These are phyloP conservation scores for Lepraria neglecta DNA, from an alignment of 495 filamentous ascomycete species.

Conservation along the genomic window DNA sequence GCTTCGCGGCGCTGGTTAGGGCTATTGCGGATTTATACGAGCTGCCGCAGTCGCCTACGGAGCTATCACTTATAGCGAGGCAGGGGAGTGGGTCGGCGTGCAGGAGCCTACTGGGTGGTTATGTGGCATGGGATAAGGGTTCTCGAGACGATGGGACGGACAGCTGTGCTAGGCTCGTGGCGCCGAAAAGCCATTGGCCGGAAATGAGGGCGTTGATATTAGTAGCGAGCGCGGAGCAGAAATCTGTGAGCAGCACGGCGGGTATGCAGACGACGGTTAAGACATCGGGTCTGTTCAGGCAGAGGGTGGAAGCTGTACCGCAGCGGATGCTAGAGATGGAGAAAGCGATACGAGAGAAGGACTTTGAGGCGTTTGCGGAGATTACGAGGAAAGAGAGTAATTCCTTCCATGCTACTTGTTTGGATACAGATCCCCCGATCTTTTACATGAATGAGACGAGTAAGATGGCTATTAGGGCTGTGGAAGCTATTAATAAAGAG, in stretches of 20 bases:
- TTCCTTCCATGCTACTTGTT: slow-evolving; percentile 88
- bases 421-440: slow-evolving; percentile 93
- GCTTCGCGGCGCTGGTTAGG: slow-evolving; percentile 89
- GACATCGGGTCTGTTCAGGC: slow-evolving; percentile 74
- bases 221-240: slow-evolving; percentile 87
- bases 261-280: slow-evolving; percentile 96
- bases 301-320: slow-evolving; percentile 73
- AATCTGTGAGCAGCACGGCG: slow-evolving; percentile 81
- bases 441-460: slow-evolving; percentile 97
- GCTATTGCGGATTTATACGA: slow-evolving; percentile 89
- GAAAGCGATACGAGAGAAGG: slow-evolving; percentile 62
- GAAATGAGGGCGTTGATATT: slow-evolving; percentile 87
- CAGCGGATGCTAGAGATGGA: slow-evolving; percentile 81
- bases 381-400: slow-evolving; percentile 96
- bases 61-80: slow-evolving; percentile 83
- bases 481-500: slow-evolving; percentile 72
- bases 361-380: slow-evolving; percentile 83
- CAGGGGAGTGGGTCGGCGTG: slow-evolving; percentile 94
- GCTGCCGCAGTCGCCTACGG: slow-evolving; percentile 66
- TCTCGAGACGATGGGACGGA: slow-evolving; percentile 67
- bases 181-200: slow-evolving; percentile 83
- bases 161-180: slow-evolving; percentile 77
- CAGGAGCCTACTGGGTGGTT: slow-evolving; percentile 84
- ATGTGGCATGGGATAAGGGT: slow-evolving; percentile 88
- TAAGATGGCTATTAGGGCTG: slow-evolving; percentile 73